Percentiles rank a stretch among this genome's conserved stretches.
Conservation (phyloP, 345 rosid species). For the Syzygium jambos region DNA sequence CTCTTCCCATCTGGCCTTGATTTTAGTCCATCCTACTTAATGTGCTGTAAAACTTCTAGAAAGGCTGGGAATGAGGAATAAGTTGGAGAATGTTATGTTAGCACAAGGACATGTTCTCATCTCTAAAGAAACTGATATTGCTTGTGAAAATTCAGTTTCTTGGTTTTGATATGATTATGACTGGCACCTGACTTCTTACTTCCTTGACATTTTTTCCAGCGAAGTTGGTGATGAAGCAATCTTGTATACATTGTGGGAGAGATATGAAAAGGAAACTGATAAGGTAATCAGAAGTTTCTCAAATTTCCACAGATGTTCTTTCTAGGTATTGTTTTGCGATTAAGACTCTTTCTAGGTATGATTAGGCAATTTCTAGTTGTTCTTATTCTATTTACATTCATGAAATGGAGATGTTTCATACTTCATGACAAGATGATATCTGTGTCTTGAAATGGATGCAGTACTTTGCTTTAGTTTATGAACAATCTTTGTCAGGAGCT, state of each 20-base stretch:
- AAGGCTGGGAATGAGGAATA: not conserved
- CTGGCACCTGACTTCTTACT: not conserved
- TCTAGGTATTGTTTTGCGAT: not conserved
- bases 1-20: not conserved
- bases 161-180: not conserved
- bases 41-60: not conserved
- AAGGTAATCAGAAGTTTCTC: conserved; percentile 29
- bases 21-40: not conserved
- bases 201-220: conserved; percentile 15
- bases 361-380: not conserved
- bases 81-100: not conserved
- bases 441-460: not conserved
- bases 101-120: not conserved
- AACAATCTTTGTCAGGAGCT: not conserved
- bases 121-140: not conserved
- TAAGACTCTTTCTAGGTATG: not conserved
- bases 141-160: not conserved
- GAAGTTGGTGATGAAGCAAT: conserved; percentile 47
- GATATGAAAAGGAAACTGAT: conserved; percentile 32
- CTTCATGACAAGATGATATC: not conserved
- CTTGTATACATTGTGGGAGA: conserved; percentile 48
- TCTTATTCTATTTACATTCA: not conserved
- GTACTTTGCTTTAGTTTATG: not conserved
- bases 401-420: not conserved
- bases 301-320: not conserved